Evolutionary conservation across 2,329 filamentous ascomycete species (phyloP), one percentile per base, ranked within the genome.

Genomic region (Fusarium temperatum): DNA sequence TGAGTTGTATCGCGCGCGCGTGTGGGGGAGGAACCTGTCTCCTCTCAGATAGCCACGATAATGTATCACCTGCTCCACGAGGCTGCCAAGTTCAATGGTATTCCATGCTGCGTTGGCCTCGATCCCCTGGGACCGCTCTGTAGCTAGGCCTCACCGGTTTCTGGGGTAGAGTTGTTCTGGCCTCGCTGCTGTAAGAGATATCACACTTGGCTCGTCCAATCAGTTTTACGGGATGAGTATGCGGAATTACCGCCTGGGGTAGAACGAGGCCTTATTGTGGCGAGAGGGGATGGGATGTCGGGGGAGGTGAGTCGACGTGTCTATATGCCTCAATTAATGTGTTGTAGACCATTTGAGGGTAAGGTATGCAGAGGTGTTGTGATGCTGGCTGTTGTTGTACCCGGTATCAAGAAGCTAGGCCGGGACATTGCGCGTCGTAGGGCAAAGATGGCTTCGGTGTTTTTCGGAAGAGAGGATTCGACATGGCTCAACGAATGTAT

Each of bases 41-140:
- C 51, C 67, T 68, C 67, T 66, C 60, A 63, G 56, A 36, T 66
- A 67, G 68, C 75, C 70, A 75, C 68, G 74, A 71, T 68, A 38
- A 22, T 22, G n/a, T 2, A 36, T 47, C 26, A 28, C n/a, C 24
- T 9, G 13, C 39, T 28, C 28, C 28, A 26, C 30, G 63, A 76
- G 75, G 75, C 73, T 72, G 65, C 42, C 53, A 63, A 67, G 38
- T 55, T 35, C 35, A 32, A 42, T 42, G 38, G 30, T 53, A 69
- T 51, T 53, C 30, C 20, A 48, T 58, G 58, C 38, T 30, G 50
- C 42, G 51, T 71, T 54, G 55, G 44, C 45, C 48, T 55, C 36
- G 32, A 50, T 55, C 35, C 42, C 38, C 20, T 6, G 45, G 45
- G 42, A 47, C 11, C 26, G 36, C 26, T 28, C 6, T 41, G 36